phyloP scores from a whole-genome alignment of 169 alveolate genomes.

The Theileria parva region DNA sequence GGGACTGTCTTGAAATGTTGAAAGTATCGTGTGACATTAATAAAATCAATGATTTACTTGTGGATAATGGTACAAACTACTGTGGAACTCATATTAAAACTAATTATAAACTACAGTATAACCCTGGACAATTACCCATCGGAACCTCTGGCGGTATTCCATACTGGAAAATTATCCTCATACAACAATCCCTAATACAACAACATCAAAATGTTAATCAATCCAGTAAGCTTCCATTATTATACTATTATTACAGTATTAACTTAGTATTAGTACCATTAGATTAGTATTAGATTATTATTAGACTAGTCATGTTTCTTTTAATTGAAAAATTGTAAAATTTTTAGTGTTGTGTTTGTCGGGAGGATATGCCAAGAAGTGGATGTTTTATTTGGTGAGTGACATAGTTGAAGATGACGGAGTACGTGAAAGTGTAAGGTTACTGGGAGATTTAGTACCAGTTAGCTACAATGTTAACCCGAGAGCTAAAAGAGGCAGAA shows the following conservation, averaged over 20 bases:
- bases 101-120: slow-evolving; percentile 28
- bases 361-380: slow-evolving; percentile 59
- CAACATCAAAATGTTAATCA: background rate
- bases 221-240: background rate
- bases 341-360: slow-evolving; percentile 36
- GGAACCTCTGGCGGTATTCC: slow-evolving; percentile 65
- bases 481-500: slow-evolving; percentile 79
- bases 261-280: background rate
- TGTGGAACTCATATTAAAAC: slow-evolving; percentile 41
- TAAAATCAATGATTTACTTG: slow-evolving; percentile 34
- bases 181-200: slow-evolving; percentile 42
- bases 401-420: slow-evolving; percentile 77
- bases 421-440: slow-evolving; percentile 54
- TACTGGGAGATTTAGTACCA: slow-evolving; percentile 69
- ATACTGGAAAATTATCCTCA: slow-evolving; percentile 43
- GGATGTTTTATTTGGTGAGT: slow-evolving; percentile 41
- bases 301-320: background rate
- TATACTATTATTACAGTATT: background rate
- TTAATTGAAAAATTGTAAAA: background rate
- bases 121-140: slow-evolving; percentile 50
- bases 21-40: slow-evolving; percentile 34
- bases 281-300: slow-evolving; percentile 2
- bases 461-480: slow-evolving; percentile 74
- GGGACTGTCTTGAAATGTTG: slow-evolving; percentile 65
- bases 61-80: slow-evolving; percentile 59